Evolutionary conservation across 2,329 filamentous ascomycete species (phyloP), one percentile per base, ranked within the genome.

Genomic region (Cordyceps pruinosa): DNA sequence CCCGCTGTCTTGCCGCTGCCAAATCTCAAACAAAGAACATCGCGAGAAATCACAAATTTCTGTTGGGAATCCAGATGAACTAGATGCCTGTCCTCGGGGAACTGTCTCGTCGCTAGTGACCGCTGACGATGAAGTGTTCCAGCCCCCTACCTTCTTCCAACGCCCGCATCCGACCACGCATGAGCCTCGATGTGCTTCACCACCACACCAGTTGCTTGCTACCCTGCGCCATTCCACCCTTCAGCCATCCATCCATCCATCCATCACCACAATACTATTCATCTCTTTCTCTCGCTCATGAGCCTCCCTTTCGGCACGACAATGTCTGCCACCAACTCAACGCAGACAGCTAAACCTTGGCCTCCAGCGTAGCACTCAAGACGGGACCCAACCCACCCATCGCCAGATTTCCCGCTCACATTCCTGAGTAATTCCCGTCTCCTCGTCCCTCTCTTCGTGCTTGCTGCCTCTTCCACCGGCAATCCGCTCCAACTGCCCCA

Each of bases 351-450:
- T 10, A 28, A 30, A 32, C 48, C 48, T 51, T n/a, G 17, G 3
- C 34, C 28, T 26, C 15, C 48, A 51, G 8, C 35, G 48, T 51
- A 19, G 48, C 48, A 51, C 12, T 41, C 48, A 17, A 19, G 48
- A 51, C 35, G 48, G 48, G 35, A 30, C 48, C 48, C 25, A 51
- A 10, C 35, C 47, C 32, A 13, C 47, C 47, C 35, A 41, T 17
- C 35, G 48, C 48, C 35, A 51, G 48, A 41, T 51, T 30, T 51
- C 48, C 48, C 35, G 35, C 41, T 37, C 35, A 51, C 28, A 30
- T 25, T 15, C n/a, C n/a, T n/a, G n/a, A n/a, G n/a, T 51, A 41
- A 51, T 41, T 51, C 25, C 35, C 48, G 34, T 9, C 25, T 15
- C 15, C 13, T 28, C 9, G 10, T 28, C 25, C 6, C 2, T 19